A percentile compares a stretch with the other conserved stretches of the same genome.
Conservation (phyloP, 2,329 filamentous ascomycete species). For the Cephalotrichum gorgonifer region DNA sequence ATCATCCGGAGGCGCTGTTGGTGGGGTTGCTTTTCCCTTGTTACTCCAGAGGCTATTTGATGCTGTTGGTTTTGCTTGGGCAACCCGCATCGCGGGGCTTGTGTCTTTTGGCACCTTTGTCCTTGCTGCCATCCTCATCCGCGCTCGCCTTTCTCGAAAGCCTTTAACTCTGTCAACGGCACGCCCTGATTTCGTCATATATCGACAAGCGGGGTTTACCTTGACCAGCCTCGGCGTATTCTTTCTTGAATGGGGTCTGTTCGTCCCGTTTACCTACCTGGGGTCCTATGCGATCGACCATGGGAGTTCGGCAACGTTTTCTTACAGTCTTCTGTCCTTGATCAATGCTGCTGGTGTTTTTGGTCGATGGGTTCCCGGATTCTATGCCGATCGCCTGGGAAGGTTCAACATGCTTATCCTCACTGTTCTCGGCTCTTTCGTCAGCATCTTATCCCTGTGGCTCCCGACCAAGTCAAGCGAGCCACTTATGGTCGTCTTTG, state of each 20-base stretch:
- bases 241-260: conserved; percentile 29
- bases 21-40: conserved; percentile 28
- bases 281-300: conserved; percentile 45
- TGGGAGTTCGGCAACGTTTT: conserved; percentile 39
- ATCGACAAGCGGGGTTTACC: conserved; percentile 1
- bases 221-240: conserved; percentile 12
- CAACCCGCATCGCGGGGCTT: conserved; percentile 12
- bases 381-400: conserved; percentile 43
- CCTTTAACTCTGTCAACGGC: conserved; percentile 1
- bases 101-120: conserved; percentile 1
- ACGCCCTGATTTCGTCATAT: conserved; percentile 6
- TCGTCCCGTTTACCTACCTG: conserved; percentile 48
- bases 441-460: background rate
- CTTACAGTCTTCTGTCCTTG: conserved; percentile 56
- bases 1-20: conserved; percentile 64
- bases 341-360: conserved; percentile 57
- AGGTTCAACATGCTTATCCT: conserved; percentile 50
- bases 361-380: conserved; percentile 43
- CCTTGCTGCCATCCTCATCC: conserved; percentile 2
- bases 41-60: conserved; percentile 17
- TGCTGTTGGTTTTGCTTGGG: conserved; percentile 19
- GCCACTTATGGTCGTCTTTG: conserved; percentile 35
- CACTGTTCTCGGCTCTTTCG: conserved; percentile 28
- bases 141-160: background rate
- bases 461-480: background rate